phyloP scores from a whole-genome alignment of 345 rosid genomes.

The Gossypium bickii region DNA sequence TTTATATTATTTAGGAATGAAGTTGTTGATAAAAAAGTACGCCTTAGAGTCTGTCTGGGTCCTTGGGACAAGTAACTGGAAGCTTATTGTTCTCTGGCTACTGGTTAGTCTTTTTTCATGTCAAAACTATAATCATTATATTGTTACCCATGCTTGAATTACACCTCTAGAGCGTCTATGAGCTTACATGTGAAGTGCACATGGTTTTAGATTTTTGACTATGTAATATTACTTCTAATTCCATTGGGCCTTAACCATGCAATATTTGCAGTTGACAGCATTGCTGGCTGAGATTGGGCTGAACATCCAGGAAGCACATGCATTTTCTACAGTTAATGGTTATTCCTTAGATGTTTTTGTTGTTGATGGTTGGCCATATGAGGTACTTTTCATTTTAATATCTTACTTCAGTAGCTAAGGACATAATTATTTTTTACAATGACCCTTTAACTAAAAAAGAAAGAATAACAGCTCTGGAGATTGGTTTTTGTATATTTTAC shows the following conservation, averaged over 20 bases:
- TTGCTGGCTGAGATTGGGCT: conserved; percentile 87
- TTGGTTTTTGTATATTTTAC: not conserved
- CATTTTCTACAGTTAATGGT: conserved; percentile 86
- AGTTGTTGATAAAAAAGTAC: conserved; percentile 1
- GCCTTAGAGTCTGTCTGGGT: not conserved
- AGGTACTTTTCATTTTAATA: conserved; percentile 43
- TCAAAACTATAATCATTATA: not conserved
- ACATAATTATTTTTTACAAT: not conserved
- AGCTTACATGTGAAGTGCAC: not conserved
- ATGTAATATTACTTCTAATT: conserved; percentile 2
- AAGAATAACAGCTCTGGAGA: not conserved
- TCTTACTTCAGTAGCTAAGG: not conserved
- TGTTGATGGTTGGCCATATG: conserved; percentile 97
- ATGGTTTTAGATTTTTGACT: not conserved
- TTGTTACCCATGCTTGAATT: not conserved
- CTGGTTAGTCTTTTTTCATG: not conserved
- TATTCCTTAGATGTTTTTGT: conserved; percentile 95
- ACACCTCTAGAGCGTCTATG: not conserved
- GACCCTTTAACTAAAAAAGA: not conserved
- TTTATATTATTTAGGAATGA: conserved; percentile 5
- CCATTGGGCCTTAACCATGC: conserved; percentile 13
- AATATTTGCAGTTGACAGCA: conserved; percentile 68
- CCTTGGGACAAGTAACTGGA: not conserved
- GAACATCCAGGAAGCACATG: conserved; percentile 99
- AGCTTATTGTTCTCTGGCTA: not conserved